A percentile compares a stretch with the other conserved stretches of the same genome.
Conservation (phyloP, 1,139 yeast species). For the Candida sojae region DNA sequence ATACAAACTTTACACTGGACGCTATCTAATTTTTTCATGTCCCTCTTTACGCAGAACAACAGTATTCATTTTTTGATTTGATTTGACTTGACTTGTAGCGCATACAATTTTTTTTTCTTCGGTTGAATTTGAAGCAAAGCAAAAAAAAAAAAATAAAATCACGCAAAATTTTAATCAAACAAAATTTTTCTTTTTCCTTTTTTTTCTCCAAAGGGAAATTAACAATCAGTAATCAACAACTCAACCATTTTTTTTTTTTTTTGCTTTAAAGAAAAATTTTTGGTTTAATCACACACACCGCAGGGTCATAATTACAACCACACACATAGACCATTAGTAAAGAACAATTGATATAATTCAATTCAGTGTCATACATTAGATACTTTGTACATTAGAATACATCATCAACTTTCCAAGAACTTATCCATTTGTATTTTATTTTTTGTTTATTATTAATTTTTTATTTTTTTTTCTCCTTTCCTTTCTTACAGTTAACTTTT, state of each 20-base stretch:
- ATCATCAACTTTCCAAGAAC: neutral
- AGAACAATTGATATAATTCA: neutral
- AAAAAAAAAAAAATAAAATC: constrained; percentile 2
- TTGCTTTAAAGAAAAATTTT: too few species aligned
- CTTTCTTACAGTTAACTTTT: neutral
- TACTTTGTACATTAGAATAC: constrained; percentile 1
- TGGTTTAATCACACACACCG: neutral
- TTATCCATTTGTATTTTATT: neutral
- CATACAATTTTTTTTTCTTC: too few species aligned
- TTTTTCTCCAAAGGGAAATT: neutral
- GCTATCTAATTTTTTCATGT: too few species aligned
- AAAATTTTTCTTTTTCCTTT: neutral
- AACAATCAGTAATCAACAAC: neutral
- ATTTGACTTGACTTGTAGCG: too few species aligned
- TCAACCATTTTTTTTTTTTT: neutral
- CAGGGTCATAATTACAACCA: neutral
- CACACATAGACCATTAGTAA: neutral
- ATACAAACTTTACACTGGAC: too few species aligned
- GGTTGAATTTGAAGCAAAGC: too few species aligned
- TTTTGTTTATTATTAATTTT: neutral
- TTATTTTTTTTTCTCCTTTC: neutral
- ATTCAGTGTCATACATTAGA: neutral
- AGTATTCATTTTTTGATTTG: too few species aligned
- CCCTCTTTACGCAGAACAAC: too few species aligned
- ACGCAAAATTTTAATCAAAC: constrained; percentile 4